Percentiles rank a stretch among this genome's conserved stretches.
These are phyloP conservation scores for Populus alba DNA, from an alignment of 345 rosid genomes.

Conservation along the genomic window DNA sequence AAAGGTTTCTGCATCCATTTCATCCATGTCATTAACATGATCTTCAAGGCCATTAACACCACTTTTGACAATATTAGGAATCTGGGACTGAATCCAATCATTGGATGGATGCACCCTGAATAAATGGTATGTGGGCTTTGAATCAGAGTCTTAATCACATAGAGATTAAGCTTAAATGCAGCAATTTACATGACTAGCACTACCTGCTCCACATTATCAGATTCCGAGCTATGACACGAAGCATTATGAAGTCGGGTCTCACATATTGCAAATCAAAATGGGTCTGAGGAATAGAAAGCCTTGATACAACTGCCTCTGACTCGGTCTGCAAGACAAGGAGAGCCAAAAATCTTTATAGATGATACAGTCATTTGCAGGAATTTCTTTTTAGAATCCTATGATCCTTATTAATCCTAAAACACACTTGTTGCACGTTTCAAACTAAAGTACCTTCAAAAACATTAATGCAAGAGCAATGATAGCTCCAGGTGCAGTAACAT, in stretches of 20 bases:
- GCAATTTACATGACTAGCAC: constrained; percentile 4
- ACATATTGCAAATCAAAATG: constrained; percentile 77
- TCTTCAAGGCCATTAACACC: constrained; percentile 59
- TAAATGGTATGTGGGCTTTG: constrained; percentile 20
- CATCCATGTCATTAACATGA: constrained; percentile 63
- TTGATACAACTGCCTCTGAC: constrained; percentile 66
- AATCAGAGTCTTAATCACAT: constrained; percentile 18
- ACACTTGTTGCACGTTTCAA: not conserved
- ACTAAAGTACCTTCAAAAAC: constrained; percentile 69
- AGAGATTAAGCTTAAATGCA: constrained; percentile 15
- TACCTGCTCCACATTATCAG: constrained; percentile 97
- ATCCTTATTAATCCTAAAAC: not conserved
- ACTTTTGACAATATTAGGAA: constrained; percentile 72
- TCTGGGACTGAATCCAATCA: constrained; percentile 85
- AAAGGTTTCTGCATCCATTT: constrained; percentile 70
- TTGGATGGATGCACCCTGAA: constrained; percentile 73
- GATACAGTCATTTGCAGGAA: not conserved
- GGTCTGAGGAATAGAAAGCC: constrained; percentile 82
- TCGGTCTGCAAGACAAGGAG: constrained; percentile 61
- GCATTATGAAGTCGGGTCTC: constrained; percentile 98
- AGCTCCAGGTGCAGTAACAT: constrained; percentile 98
- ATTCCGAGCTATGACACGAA: constrained; percentile 94
- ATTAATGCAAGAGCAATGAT: constrained; percentile 83
- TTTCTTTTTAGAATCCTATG: not conserved
- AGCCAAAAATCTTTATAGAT: not conserved